Base-by-base conservation (phyloP, 1,284 basidiomycete species). In the Psilocybe mexicana region DNA sequence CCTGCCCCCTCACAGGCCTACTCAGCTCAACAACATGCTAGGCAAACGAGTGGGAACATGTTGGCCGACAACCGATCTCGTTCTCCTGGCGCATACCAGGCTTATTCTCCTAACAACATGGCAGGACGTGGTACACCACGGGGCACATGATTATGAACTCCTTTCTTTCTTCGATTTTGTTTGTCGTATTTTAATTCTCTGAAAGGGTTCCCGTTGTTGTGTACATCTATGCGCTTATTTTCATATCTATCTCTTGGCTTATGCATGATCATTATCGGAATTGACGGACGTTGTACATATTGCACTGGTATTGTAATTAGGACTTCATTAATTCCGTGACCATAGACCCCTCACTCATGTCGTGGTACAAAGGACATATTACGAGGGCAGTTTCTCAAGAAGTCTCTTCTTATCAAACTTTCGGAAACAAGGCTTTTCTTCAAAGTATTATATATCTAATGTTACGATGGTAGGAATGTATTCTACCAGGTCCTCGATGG, bases 71-170 rank as follows among this genome's bases (percentile, higher is more conserved):
- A 42, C 8, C 38, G 54, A 8, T 52, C 48, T 18, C 24, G 38
- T 28, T 55, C 61, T 11, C 61, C 63, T 18, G 55, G 52, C 11
- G 23, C 54, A 23, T 45, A 53, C 28, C 52, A 53, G 30, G 28
- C 52, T 24, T 53, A 53, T 25, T 33, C 52, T 28, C 49, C 52
- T n/a, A 65, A 51, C 57, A 74, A 78, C 62, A 68, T 76, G 69
- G 75, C 77, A 12, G 79, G 79, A 40, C 78, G 79, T 35, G 79
- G 80, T 8, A 63, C 68, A 43, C 71, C 73, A 67, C 72, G 75
- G 70, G 70, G 68, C 51, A 74, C 61, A 55, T 65, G 60, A 55
- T 53, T 23, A 24, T 18, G 3, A 24, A 25, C 43, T 18, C 18
- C 18, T 30, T 55, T n/a, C 45, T 12, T 38, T 30, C 24, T 24